Evolutionary conservation across 2,329 filamentous ascomycete species (phyloP).

Genomic region (Aureobasidium sp.): DNA sequence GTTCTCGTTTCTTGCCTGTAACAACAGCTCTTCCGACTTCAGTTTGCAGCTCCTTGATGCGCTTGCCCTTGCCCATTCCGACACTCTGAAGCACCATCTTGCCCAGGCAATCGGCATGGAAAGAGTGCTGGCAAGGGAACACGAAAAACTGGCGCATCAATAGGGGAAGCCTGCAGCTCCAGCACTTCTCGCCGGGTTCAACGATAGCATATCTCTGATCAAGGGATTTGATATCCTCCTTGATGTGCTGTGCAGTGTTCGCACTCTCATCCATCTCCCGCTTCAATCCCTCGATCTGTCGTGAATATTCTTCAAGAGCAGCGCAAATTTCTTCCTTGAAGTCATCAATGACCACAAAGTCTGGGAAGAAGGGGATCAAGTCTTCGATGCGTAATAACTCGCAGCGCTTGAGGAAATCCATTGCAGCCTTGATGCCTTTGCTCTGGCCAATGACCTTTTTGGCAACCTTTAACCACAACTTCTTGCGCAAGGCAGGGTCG

Average conservation of each 20-base stretch:
- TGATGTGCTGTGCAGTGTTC: conserved; percentile 82
- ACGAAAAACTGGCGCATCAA: conserved; percentile 93
- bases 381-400: conserved; percentile 93
- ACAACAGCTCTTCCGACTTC: conserved; percentile 64
- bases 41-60: conserved; percentile 77
- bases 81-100: conserved; percentile 76
- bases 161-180: conserved; percentile 75
- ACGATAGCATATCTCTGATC: conserved; percentile 92
- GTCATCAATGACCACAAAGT: conserved; percentile 97
- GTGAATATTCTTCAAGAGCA: conserved; percentile 86
- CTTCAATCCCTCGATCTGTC: conserved; percentile 79
- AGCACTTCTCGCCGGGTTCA: conserved; percentile 90
- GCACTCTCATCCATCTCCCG: conserved; percentile 94
- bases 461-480: conserved; percentile 90
- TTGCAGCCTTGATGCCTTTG: conserved; percentile 75
- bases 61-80: conserved; percentile 63
- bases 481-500: conserved; percentile 75
- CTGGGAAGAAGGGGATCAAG: conserved; percentile 94
- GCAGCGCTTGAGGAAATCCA: conserved; percentile 86
- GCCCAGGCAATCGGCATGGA: conserved; percentile 90
- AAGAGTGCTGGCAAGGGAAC: conserved; percentile 95
- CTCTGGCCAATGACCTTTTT: conserved; percentile 85
- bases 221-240: conserved; percentile 75
- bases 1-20: conserved; percentile 65
- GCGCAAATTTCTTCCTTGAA: conserved; percentile 98